Evolutionary conservation across 805 yeast genomes (phyloP).

Genomic region (Candida multigemmis): DNA sequence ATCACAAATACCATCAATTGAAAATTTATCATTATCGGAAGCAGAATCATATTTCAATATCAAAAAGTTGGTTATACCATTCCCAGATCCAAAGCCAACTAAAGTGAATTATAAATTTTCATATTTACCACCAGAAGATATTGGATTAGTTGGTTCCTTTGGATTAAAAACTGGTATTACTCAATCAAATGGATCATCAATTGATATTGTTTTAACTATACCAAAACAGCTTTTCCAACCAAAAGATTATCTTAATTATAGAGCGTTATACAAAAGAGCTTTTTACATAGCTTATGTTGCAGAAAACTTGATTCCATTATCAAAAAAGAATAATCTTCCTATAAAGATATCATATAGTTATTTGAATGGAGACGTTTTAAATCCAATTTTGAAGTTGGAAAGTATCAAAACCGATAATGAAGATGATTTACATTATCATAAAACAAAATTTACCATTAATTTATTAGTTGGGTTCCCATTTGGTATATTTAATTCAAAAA

Average conservation of each 20-base stretch:
- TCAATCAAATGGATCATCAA: slow-evolving; percentile 50
- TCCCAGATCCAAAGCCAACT: slow-evolving; percentile 82
- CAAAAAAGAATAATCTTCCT: slow-evolving; percentile 49
- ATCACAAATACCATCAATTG: slow-evolving; percentile 51
- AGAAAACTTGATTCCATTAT: slow-evolving; percentile 45
- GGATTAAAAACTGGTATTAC: slow-evolving; percentile 77
- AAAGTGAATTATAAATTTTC: slow-evolving; percentile 64
- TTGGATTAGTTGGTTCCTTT: slow-evolving; percentile 81
- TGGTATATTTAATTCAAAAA: slow-evolving; percentile 63
- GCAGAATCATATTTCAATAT: slow-evolving; percentile 46
- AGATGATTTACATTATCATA: slow-evolving; percentile 46
- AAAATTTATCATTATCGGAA: slow-evolving; percentile 44
- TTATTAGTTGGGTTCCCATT: slow-evolving; percentile 66
- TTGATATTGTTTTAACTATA: slow-evolving; percentile 81
- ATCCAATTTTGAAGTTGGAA: slow-evolving; percentile 64
- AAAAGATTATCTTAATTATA: slow-evolving; percentile 83
- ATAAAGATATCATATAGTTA: slow-evolving; percentile 55
- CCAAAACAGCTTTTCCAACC: slow-evolving; percentile 66
- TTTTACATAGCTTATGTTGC: slow-evolving; percentile 79
- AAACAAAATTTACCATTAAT: slow-evolving; percentile 65
- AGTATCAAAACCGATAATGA: slow-evolving; percentile 41
- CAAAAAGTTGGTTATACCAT: slow-evolving; percentile 61
- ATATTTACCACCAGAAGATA: slow-evolving; percentile 60
- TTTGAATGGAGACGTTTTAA: slow-evolving; percentile 65
- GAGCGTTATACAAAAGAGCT: slow-evolving; percentile 84